These are phyloP conservation scores for Emergomyces orientalis DNA, from an alignment of 2,329 filamentous ascomycete genomes.

Conservation along the genomic window DNA sequence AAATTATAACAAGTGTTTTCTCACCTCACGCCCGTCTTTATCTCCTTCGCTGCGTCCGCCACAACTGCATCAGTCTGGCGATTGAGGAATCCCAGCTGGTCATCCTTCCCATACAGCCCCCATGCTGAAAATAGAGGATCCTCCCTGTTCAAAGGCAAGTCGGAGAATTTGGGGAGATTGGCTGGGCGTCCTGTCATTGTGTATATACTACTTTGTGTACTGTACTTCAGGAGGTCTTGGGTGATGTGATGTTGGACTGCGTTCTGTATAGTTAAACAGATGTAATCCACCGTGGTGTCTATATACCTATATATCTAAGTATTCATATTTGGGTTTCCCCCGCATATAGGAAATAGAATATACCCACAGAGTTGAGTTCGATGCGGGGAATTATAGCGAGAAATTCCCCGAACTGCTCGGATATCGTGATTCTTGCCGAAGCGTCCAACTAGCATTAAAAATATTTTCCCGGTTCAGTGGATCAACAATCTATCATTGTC, in stretches of 20 bases:
- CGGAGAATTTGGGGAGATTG: conserved; percentile 14
- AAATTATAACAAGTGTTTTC: not conserved
- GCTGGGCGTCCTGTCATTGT: conserved; percentile 13
- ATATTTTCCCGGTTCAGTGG: not conserved
- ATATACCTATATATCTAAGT: not conserved
- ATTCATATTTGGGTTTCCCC: not conserved
- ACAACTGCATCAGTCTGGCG: conserved; percentile 49
- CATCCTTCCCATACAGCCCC: conserved; percentile 47
- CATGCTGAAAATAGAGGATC: conserved; percentile 25
- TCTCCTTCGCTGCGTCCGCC: conserved; percentile 44
- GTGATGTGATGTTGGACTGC: no score
- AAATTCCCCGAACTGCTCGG: not conserved
- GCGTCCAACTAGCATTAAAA: not conserved
- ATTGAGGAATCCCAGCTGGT: conserved; percentile 54
- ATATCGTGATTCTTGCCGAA: not conserved
- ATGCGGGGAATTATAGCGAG: not conserved
- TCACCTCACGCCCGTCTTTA: conserved; percentile 44
- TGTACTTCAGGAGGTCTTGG: not conserved
- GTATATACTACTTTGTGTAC: not conserved
- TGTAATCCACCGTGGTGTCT: no score
- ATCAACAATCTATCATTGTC: no score
- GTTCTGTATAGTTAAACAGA: no score
- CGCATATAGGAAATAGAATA: not conserved
- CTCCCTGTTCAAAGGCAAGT: conserved; percentile 14
- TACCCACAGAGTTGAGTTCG: not conserved